Evolutionary conservation across 2,329 filamentous ascomycete genomes (phyloP).

Genomic region (Fusarium poae): DNA sequence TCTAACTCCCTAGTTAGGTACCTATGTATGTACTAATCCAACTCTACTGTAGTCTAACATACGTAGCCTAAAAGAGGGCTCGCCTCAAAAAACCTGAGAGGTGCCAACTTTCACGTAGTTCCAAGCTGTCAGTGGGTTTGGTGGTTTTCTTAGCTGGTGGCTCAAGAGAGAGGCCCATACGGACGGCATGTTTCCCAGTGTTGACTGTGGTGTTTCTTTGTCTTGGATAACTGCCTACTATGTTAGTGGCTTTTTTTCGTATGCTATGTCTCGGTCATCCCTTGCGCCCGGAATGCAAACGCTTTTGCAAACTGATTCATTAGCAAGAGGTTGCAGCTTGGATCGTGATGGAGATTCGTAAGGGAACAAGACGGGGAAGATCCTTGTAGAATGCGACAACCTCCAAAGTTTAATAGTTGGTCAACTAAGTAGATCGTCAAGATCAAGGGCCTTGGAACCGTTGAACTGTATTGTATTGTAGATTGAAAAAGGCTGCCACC

Average conservation of each 20-base stretch:
- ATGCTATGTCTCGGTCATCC: slow-evolving; percentile 14
- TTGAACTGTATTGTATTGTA: not conserved
- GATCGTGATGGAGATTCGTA: not conserved
- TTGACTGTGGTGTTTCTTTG: slow-evolving; percentile 16
- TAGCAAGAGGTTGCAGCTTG: slow-evolving; percentile 13
- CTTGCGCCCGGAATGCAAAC: slow-evolving; percentile 35
- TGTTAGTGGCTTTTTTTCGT: not conserved
- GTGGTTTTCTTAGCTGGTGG: not conserved
- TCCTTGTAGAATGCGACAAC: slow-evolving; percentile 4
- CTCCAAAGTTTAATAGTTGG: slow-evolving; percentile 12
- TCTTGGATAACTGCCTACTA: slow-evolving; percentile 8
- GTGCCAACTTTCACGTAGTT: not conserved
- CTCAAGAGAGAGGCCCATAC: slow-evolving; percentile 8
- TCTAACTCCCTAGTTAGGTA: not conserved
- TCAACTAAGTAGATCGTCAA: slow-evolving; percentile 3
- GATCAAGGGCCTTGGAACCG: slow-evolving; percentile 6
- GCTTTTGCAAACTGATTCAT: slow-evolving; percentile 22
- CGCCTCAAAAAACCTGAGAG: slow-evolving; percentile 12
- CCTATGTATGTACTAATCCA: too few species aligned
- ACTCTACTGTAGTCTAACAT: not conserved
- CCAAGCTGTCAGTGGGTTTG: slow-evolving; percentile 2
- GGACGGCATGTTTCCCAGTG: not conserved
- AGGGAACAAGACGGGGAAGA: slow-evolving; percentile 18
- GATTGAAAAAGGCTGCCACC: slow-evolving; percentile 16
- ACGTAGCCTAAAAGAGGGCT: not conserved